Conservation (phyloP, 2,329 filamentous ascomycete genomes). For the Pseudogymnoascus sp. region DNA sequence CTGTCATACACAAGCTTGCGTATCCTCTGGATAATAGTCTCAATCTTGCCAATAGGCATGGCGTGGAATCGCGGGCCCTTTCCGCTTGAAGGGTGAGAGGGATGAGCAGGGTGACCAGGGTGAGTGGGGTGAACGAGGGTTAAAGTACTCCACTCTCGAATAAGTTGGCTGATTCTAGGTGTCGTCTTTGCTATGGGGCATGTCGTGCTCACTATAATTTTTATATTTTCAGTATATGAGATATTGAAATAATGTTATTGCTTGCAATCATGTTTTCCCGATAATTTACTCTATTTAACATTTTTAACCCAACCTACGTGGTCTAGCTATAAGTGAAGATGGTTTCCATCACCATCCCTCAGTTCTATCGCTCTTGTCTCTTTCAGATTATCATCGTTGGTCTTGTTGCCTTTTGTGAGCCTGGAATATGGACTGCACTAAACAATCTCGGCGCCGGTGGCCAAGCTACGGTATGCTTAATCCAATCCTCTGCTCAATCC, state of each 20-base stretch:
- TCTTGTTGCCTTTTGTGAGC: constrained; percentile 60
- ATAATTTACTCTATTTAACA: not conserved
- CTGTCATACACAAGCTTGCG: too few relatives aligned
- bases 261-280: not conserved
- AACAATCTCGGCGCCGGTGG: constrained; percentile 65
- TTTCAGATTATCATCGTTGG: constrained; percentile 52
- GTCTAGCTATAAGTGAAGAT: not conserved
- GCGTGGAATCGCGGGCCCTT: too few relatives aligned
- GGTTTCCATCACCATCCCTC: not conserved
- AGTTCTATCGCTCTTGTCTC: not conserved
- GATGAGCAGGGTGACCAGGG: too few relatives aligned
- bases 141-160: too few relatives aligned
- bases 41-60: too few relatives aligned
- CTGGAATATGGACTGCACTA: constrained; percentile 66
- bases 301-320: not conserved
- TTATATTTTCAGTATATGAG: not conserved
- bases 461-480: constrained; percentile 26
- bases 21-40: too few relatives aligned
- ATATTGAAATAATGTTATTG: not conserved
- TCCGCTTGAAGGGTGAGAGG: too few relatives aligned
- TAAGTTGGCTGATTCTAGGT: not conserved
- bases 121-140: not conserved
- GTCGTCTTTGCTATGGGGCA: not conserved
- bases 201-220: not conserved
- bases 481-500: not conserved